Percentiles rank a stretch among this genome's conserved stretches.
phyloP scores from a whole-genome alignment of 345 rosid species.

The Excoecaria agallocha region DNA sequence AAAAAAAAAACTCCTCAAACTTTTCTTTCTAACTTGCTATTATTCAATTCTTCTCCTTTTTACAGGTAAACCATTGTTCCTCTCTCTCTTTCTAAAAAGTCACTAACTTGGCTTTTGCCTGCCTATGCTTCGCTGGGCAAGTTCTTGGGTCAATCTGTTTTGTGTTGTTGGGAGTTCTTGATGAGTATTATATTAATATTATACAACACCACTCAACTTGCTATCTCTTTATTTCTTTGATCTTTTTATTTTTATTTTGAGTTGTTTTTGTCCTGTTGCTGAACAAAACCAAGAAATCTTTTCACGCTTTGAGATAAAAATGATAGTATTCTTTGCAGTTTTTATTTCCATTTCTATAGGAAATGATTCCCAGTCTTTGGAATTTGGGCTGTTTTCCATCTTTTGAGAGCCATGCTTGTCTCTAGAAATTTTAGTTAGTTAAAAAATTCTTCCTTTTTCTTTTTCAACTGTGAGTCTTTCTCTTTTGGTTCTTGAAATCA shows the following conservation, averaged over 20 bases:
- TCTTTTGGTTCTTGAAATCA: constrained; percentile 11
- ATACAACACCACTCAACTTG: constrained; percentile 51
- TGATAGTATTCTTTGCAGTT: constrained; percentile 37
- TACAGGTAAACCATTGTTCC: neutral
- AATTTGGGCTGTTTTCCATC: constrained; percentile 65
- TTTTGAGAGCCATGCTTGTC: constrained; percentile 75
- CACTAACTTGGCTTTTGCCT: constrained; percentile 23
- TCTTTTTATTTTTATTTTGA: neutral
- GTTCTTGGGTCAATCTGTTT: constrained; percentile 26
- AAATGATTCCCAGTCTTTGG: constrained; percentile 35
- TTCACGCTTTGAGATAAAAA: constrained; percentile 43
- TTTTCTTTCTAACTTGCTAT: neutral
- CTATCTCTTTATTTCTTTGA: constrained; percentile 19
- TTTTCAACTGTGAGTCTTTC: constrained; percentile 24
- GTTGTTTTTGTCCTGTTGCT: neutral
- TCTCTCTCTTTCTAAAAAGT: constrained; percentile 1
- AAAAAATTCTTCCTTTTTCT: constrained; percentile 3
- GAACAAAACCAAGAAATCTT: neutral
- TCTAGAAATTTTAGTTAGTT: constrained; percentile 30
- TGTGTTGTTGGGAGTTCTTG: neutral
- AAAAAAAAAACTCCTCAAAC: neutral
- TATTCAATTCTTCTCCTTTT: neutral
- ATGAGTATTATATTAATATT: constrained; percentile 19
- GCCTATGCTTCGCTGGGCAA: constrained; percentile 42
- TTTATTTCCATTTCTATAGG: neutral